Percentiles rank a stretch among this genome's conserved stretches.
Conservation (phyloP, 192 early-diverging fungal species). For the Mortierella antarctica region DNA sequence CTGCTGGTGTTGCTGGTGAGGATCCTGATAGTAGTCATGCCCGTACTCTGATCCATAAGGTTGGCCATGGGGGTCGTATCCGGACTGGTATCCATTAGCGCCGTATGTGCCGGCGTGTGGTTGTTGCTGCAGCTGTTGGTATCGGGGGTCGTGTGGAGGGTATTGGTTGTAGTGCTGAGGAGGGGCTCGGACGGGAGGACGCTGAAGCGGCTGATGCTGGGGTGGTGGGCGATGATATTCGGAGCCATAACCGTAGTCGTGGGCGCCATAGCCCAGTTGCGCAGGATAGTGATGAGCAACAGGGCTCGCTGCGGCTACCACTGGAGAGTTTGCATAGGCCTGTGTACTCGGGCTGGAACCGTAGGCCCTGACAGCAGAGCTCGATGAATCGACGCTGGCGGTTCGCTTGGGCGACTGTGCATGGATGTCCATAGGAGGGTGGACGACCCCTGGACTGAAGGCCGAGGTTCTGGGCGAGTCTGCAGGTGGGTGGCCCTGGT, state of each 20-base stretch:
- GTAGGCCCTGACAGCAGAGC: not conserved
- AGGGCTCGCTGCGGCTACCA: not conserved
- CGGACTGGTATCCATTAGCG: conserved; percentile 18
- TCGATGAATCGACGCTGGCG: not conserved
- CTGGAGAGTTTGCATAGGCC: no score
- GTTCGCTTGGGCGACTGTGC: not conserved
- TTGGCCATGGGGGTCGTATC: conserved; percentile 50
- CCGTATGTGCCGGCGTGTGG: conserved; percentile 8
- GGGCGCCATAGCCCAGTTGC: conserved; percentile 1
- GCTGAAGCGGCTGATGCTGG: not conserved
- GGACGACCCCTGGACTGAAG: not conserved
- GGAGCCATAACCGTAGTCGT: conserved; percentile 27
- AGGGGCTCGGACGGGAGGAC: conserved; percentile 17
- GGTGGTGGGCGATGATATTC: conserved; percentile 7
- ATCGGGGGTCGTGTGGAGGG: conserved; percentile 23
- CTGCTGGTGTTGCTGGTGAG: conserved; percentile 15
- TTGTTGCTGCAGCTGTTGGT: conserved; percentile 17
- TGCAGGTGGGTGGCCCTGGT: conserved; percentile 10
- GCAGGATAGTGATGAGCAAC: not conserved
- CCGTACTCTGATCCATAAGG: conserved; percentile 31
- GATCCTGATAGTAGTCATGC: conserved; percentile 32
- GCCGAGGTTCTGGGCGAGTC: not conserved
- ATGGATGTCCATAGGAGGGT: not conserved
- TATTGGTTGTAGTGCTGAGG: conserved; percentile 18
- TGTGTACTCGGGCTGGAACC: not conserved